A percentile compares a stretch with the other conserved stretches of the same genome.
phyloP scores from a whole-genome alignment of 1,284 basidiomycete genomes.

The Cutaneotrichosporon arboriforme region DNA sequence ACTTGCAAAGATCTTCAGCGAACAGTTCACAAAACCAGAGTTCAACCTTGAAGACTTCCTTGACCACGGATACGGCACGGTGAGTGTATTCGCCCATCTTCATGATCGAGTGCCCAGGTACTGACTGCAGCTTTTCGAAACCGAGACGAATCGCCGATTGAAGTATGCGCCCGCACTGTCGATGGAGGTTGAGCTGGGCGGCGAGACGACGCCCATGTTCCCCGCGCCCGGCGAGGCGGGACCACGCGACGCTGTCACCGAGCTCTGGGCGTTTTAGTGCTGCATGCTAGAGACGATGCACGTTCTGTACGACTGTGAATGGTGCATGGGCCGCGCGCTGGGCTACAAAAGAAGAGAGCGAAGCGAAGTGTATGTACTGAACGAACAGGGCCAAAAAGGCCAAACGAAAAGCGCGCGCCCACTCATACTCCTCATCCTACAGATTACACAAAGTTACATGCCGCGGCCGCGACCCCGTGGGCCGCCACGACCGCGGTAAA shows the following conservation, averaged over 20 bases:
- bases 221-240: not conserved
- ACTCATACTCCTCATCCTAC: not conserved
- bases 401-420: slow-evolving; percentile 2
- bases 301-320: not conserved
- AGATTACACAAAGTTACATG: slow-evolving; percentile 4
- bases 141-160: slow-evolving; percentile 72
- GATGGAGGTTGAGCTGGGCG: slow-evolving; percentile 31
- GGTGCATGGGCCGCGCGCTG: slow-evolving; percentile 5
- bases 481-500: slow-evolving; percentile 9
- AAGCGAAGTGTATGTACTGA: slow-evolving; percentile 11
- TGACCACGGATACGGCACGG: slow-evolving; percentile 90
- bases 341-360: slow-evolving; percentile 7
- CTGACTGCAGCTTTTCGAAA: slow-evolving; percentile 68
- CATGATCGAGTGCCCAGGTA: not conserved
- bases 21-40: slow-evolving; percentile 85
- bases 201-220: slow-evolving; percentile 9
- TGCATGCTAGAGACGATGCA: no score
- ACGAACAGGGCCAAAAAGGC: not conserved
- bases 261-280: slow-evolving; percentile 16
- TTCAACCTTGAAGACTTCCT: slow-evolving; percentile 94
- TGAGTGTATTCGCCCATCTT: slow-evolving; percentile 59
- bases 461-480: slow-evolving; percentile 17
- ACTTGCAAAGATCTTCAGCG: slow-evolving; percentile 75
- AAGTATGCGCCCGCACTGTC: slow-evolving; percentile 67
- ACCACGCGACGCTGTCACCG: slow-evolving; percentile 7